Conservation (phyloP, 345 rosid species). For the Lepidium didymum region DNA sequence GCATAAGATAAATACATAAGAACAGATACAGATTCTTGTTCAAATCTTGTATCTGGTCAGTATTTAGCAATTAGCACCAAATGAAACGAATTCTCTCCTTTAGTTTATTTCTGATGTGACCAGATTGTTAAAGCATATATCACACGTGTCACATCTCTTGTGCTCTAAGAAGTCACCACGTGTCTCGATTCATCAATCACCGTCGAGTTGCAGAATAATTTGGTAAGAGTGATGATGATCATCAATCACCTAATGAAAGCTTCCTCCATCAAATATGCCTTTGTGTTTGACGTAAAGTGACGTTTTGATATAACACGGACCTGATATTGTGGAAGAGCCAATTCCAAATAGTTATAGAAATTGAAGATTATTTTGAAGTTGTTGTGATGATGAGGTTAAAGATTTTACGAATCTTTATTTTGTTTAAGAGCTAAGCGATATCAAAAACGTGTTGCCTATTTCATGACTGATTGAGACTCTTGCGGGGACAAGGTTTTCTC, state of each 20-base stretch:
- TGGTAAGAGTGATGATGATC: neutral
- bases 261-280: neutral
- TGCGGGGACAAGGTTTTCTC: neutral
- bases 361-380: neutral
- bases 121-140: neutral
- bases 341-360: neutral
- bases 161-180: neutral
- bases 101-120: neutral
- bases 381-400: neutral
- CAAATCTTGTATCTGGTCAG: neutral
- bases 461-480: neutral
- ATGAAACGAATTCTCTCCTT: neutral
- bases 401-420: conserved; percentile 23
- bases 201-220: neutral
- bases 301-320: conserved; percentile 1
- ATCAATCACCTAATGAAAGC: neutral
- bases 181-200: conserved; percentile 3
- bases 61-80: neutral
- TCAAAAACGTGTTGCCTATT: conserved; percentile 13
- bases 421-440: neutral
- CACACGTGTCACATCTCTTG: conserved; percentile 1
- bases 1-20: neutral
- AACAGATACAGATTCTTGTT: conserved; percentile 1
- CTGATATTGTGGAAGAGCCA: conserved; percentile 12
- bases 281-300: neutral